A percentile compares a stretch with the other conserved stretches of the same genome.
phyloP scores from a whole-genome alignment of 176 grass and related monocot genomes.

The Avena atlantica region DNA sequence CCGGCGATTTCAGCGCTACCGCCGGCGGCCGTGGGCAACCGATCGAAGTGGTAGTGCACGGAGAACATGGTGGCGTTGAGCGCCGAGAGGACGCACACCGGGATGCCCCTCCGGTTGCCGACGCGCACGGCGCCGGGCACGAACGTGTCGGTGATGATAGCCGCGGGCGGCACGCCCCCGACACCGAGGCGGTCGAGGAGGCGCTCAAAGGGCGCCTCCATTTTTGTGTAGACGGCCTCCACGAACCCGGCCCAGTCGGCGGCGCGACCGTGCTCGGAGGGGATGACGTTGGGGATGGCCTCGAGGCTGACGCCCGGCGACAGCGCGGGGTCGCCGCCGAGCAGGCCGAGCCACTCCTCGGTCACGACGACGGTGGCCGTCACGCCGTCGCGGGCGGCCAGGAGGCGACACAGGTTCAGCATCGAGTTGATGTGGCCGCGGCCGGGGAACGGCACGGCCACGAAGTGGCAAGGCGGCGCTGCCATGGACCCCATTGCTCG shows the following conservation, averaged over 20 bases:
- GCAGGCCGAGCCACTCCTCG: slow-evolving; percentile 67
- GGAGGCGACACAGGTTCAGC: slow-evolving; percentile 65
- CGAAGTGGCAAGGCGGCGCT: slow-evolving; percentile 44
- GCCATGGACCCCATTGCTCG: not conserved
- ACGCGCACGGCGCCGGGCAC: slow-evolving; percentile 51
- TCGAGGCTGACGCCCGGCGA: slow-evolving; percentile 11
- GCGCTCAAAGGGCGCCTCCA: slow-evolving; percentile 42
- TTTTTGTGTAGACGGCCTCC: slow-evolving; percentile 43
- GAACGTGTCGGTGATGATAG: slow-evolving; percentile 44
- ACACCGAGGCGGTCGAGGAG: slow-evolving; percentile 39
- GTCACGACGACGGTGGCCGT: slow-evolving; percentile 36
- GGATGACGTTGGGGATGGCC: slow-evolving; percentile 53
- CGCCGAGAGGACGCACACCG: slow-evolving; percentile 44
- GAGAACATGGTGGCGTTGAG: slow-evolving; percentile 50
- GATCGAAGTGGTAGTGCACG: slow-evolving; percentile 33
- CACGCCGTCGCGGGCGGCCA: slow-evolving; percentile 47
- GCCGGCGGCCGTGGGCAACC: slow-evolving; percentile 10
- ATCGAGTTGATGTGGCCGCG: slow-evolving; percentile 75
- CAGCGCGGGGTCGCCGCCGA: slow-evolving; percentile 27
- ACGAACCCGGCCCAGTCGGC: slow-evolving; percentile 44
- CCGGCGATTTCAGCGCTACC: not conserved
- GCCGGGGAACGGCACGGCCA: slow-evolving; percentile 61
- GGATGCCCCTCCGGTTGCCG: slow-evolving; percentile 37
- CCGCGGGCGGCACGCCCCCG: not conserved
- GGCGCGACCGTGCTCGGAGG: slow-evolving; percentile 49